A percentile compares a stretch with the other conserved stretches of the same genome.
Evolutionary conservation across 2,329 filamentous ascomycete genomes (phyloP).

Genomic region (Colletotrichum sojae): DNA sequence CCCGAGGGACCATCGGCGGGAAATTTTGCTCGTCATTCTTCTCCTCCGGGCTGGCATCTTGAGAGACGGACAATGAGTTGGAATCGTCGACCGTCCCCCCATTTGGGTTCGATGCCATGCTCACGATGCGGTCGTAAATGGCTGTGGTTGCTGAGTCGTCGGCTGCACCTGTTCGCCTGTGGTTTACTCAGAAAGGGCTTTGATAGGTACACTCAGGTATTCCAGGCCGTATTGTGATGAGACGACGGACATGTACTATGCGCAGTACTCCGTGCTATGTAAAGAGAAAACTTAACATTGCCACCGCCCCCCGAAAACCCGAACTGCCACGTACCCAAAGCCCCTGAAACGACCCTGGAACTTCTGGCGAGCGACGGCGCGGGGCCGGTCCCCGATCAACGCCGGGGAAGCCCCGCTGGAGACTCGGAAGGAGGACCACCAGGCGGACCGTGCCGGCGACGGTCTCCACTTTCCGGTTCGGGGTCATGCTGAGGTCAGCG

Average conservation of each 20-base stretch:
- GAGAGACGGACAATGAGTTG: slow-evolving; percentile 1
- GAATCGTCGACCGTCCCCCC: not conserved
- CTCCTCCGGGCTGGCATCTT: slow-evolving; percentile 1
- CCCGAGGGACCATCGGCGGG: not conserved
- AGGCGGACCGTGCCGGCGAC: not conserved
- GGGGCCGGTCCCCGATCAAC: not conserved
- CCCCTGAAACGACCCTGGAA: not conserved
- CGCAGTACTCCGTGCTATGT: no score
- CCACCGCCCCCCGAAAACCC: no score
- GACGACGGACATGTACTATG: no score
- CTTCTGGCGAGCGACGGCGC: not conserved
- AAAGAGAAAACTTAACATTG: no score
- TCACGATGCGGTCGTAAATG: not conserved
- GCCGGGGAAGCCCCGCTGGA: no score
- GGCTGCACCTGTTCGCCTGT: no score
- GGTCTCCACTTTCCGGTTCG: not conserved
- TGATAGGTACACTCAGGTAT: no score
- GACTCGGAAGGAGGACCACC: not conserved
- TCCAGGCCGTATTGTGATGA: no score
- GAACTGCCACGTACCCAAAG: not conserved
- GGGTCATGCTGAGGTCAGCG: slow-evolving; percentile 13
- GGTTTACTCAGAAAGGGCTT: no score
- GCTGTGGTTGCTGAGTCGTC: no score
- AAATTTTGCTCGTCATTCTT: slow-evolving; percentile 10
- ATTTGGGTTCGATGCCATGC: slow-evolving; percentile 5